Base-by-base conservation (phyloP, 176 grass and related monocot genomes). In the Carex myosuroides region DNA sequence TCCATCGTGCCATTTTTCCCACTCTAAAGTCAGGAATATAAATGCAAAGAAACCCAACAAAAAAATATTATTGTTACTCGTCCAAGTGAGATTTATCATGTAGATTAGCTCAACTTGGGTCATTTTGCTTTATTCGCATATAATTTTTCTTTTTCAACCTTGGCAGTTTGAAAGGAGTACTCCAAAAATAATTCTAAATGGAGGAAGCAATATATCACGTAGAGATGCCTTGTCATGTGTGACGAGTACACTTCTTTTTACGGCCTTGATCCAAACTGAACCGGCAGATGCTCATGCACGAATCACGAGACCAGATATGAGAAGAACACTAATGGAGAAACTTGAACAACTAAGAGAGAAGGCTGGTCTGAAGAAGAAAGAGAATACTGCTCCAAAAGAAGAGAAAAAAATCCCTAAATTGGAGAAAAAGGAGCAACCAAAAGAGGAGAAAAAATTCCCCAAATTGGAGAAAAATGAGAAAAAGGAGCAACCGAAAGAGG, bases 291-390 rank as follows among this genome's bases (percentile, higher is more conserved):
- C 90, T 26, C 74, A 89, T 72, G 92, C 90, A 33, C 74, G 81
- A 80, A 62, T 90, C 16, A 74, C 69, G 8, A 94, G 78, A 85
- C 83, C 80, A 87, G 92, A 94, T 17, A 94, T 85, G 56, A 89
- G 80, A 64, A 92, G 71, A 88, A 97, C 91, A 89, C 83, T 85
- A 33, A 83, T 83, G 85, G 88, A 94, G 88, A 97, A 90, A 84
- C 84, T 97, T 39, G 82, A 97, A 37, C 90, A 88, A 59, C 35
- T 94, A 63, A 84, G 92, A 52, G 94, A 89, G 85, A 91, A 92
- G 78, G 90, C 85, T 39, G 71, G 69, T 18, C 64, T 88, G 33
- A 88, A 89, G 35, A 81, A 48, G 62, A 61, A 83, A 65, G 88
- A 83, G 1, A 83, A 79, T 13, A 17, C 39, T 13, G 44, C 30